These are phyloP conservation scores for Rhizopogon roseolus DNA, from an alignment of 768 basidiomycete species.

Conservation along the genomic window DNA sequence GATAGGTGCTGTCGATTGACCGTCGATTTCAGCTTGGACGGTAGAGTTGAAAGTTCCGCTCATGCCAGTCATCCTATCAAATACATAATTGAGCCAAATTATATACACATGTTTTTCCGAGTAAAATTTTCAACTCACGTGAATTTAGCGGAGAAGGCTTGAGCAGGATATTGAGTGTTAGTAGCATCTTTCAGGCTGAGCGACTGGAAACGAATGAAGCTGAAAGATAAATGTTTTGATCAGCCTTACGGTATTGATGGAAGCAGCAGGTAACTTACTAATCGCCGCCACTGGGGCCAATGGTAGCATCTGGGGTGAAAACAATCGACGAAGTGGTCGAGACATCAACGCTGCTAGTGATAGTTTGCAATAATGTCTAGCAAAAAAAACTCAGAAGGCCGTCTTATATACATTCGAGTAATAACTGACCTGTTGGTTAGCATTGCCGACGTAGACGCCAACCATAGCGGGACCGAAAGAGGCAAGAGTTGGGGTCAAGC, in stretches of 20 bases:
- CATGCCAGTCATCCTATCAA: constrained; percentile 64
- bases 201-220: constrained; percentile 80
- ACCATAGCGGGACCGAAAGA: constrained; percentile 48
- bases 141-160: constrained; percentile 80
- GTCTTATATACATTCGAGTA: not conserved
- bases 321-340: constrained; percentile 36
- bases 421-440: constrained; percentile 49
- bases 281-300: constrained; percentile 49
- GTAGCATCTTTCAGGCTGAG: constrained; percentile 43
- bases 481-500: constrained; percentile 39
- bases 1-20: constrained; percentile 54
- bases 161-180: constrained; percentile 48
- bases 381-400: constrained; percentile 9
- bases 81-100: too few relatives aligned
- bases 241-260: not conserved
- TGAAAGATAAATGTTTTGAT: constrained; percentile 15
- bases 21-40: constrained; percentile 54
- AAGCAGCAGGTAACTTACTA: constrained; percentile 40
- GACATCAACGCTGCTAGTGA: constrained; percentile 48
- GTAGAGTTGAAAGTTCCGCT: constrained; percentile 59
- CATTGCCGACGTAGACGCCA: constrained; percentile 62
- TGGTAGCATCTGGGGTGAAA: constrained; percentile 47
- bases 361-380: constrained; percentile 53
- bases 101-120: too few relatives aligned
- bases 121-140: constrained; percentile 44